These are phyloP conservation scores for Steccherinum ochraceum DNA, from an alignment of 768 basidiomycete genomes.

Conservation along the genomic window DNA sequence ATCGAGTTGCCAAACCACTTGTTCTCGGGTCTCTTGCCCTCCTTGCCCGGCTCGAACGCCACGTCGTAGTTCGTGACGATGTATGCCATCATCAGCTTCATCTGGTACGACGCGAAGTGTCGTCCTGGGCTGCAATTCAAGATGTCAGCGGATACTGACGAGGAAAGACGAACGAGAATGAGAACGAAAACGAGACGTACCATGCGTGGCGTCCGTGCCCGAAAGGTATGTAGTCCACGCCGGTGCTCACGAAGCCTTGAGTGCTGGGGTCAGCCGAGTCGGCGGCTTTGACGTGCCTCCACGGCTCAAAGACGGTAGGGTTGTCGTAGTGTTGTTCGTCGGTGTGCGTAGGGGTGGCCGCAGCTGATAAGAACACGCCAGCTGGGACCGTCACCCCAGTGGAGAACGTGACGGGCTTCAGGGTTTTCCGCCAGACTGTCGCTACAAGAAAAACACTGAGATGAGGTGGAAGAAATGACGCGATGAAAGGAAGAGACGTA, in stretches of 20 bases:
- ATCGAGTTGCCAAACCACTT: slow-evolving; percentile 9
- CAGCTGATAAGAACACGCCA: slow-evolving; percentile 12
- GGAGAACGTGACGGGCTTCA: slow-evolving; percentile 12
- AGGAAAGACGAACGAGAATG: background rate
- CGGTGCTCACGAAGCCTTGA: slow-evolving; percentile 13
- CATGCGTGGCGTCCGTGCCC: slow-evolving; percentile 17
- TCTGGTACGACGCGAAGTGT: slow-evolving; percentile 27
- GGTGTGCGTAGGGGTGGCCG: slow-evolving; percentile 12
- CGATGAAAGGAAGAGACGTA: background rate
- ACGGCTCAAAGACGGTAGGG: slow-evolving; percentile 17
- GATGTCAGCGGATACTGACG: background rate
- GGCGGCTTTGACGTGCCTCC: slow-evolving; percentile 15
- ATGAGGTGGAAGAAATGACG: background rate
- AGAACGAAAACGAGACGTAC: slow-evolving; percentile 11
- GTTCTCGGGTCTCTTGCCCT: slow-evolving; percentile 16
- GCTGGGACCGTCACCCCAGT: slow-evolving; percentile 17
- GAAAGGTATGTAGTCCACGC: slow-evolving; percentile 12
- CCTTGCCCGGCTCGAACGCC: slow-evolving; percentile 13
- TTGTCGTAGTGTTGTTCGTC: slow-evolving; percentile 19
- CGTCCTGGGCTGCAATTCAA: slow-evolving; percentile 27
- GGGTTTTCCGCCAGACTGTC: slow-evolving; percentile 3
- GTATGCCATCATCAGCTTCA: slow-evolving; percentile 29
- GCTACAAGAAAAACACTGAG: too few species aligned
- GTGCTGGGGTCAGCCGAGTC: slow-evolving; percentile 6
- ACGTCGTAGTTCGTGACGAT: slow-evolving; percentile 27